phyloP scores from a whole-genome alignment of 2,329 filamentous ascomycete species.

The Septoria petroselini region DNA sequence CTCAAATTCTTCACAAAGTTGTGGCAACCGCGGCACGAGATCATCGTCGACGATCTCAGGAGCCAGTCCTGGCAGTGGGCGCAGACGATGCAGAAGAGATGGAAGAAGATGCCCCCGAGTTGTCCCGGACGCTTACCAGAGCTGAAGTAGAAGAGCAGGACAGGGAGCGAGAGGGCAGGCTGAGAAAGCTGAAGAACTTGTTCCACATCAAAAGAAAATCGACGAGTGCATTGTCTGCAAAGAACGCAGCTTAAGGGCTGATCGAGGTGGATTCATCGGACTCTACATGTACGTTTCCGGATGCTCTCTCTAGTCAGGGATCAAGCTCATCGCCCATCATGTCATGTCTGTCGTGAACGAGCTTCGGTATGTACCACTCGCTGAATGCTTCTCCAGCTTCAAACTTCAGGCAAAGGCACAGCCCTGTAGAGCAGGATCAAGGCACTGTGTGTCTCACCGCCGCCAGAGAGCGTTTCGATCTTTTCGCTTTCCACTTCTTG shows the following conservation, averaged over 20 bases:
- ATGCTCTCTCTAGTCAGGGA: too few relatives aligned
- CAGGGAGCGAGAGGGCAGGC: conserved; percentile 36
- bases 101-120: conserved; percentile 3
- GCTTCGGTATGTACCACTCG: not conserved
- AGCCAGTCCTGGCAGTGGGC: conserved; percentile 4
- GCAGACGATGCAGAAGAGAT: conserved; percentile 11
- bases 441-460: conserved; percentile 76
- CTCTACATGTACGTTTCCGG: too few relatives aligned
- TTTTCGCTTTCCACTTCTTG: conserved; percentile 87
- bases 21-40: conserved; percentile 35
- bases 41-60: conserved; percentile 32
- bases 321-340: too few relatives aligned
- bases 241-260: conserved; percentile 8
- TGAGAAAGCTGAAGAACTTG: conserved; percentile 37
- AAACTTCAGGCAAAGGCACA: conserved; percentile 58
- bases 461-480: conserved; percentile 84
- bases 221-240: conserved; percentile 16
- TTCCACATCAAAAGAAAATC: conserved; percentile 36
- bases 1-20: conserved; percentile 35
- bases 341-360: not conserved
- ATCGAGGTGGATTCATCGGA: too few relatives aligned
- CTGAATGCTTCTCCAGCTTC: not conserved
- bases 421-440: conserved; percentile 76
- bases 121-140: conserved; percentile 20
- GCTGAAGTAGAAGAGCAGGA: conserved; percentile 36